Evolutionary conservation across 768 basidiomycete genomes (phyloP).

Genomic region (Amanita inopinata): DNA sequence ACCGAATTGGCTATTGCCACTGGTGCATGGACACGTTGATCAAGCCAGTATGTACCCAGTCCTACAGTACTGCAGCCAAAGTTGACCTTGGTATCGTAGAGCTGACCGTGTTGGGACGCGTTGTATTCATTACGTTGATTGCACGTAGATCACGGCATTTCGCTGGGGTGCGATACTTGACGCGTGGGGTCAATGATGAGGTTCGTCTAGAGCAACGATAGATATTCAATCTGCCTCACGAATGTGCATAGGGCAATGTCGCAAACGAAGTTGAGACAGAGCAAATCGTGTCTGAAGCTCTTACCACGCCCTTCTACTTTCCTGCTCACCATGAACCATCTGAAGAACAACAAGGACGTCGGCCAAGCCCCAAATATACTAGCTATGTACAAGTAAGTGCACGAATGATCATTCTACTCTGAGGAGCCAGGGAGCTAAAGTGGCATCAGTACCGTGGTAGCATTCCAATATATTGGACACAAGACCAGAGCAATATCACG

Average conservation of each 20-base stretch:
- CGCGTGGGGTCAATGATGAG: conserved; percentile 90
- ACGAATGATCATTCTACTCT: conserved; percentile 7
- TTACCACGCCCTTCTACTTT: conserved; percentile 84
- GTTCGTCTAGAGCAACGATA: conserved; percentile 32
- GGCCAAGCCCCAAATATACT: conserved; percentile 80
- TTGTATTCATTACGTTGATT: conserved; percentile 90
- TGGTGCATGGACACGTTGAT: conserved; percentile 94
- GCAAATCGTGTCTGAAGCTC: conserved; percentile 87
- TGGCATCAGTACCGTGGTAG: conserved; percentile 75
- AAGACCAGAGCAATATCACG: conserved; percentile 84
- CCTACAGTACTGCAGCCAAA: not conserved
- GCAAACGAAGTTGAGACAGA: conserved; percentile 99
- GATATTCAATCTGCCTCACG: no score
- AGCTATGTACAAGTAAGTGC: conserved; percentile 80
- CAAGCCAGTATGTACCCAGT: conserved; percentile 74
- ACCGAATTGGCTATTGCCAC: conserved; percentile 79
- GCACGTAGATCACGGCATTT: conserved; percentile 91
- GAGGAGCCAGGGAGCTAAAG: not conserved
- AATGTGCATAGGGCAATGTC: conserved; percentile 88
- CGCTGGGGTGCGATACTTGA: conserved; percentile 91
- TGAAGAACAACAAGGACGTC: conserved; percentile 28
- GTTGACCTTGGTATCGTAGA: conserved; percentile 42
- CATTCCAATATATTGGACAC: conserved; percentile 95
- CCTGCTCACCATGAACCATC: conserved; percentile 34
- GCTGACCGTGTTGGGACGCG: conserved; percentile 79